Evolutionary conservation across 257 asterid species (phyloP), one percentile per base, ranked within the genome.

Genomic region (Striga asiatica): DNA sequence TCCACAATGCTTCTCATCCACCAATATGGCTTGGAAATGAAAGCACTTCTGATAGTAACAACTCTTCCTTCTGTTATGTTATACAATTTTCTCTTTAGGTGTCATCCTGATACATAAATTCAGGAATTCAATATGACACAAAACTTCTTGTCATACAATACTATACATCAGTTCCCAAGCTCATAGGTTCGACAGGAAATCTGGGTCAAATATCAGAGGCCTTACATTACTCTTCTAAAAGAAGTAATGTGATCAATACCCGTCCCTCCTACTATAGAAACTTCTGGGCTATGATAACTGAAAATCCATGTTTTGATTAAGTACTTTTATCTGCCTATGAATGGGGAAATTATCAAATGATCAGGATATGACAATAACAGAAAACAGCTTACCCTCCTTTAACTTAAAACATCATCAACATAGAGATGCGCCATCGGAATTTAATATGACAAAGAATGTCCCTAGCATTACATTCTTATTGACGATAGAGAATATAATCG

Each of bases 1-100:
- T 31, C 50, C 29, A 45, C 29, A 54, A 25, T 52, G 56, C 54
- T 31, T 45, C 42, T 23, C 56, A 64, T 64, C 50, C 54, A 38
- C 34, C 41, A 32, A 61, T 43, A 23, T 47, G 24, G 23, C 34
- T 54, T 6, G 47, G 14, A 10, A 3, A 17, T 32, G 10, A 21
- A 42, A 8, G 2, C 23, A 48, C 29, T 48, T 24, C 19, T 13
- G 38, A 50, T 20, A 4, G 25, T 4, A 42, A 6, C 12, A 42
- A 20, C 23, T 12, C 49, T 42, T 3, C 7, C 6, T 42, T 17
- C 21, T 16, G 2, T 42, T 16, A 42, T 19, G 49, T 17, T 38
- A 16, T 43, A 2, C 12, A 18, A 6, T 43, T 17, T 16, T 43
- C 6, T 5, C 5, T 13, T 39, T 13, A 9, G 38, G 12, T 32